Evolutionary conservation across 129 eudicot species (phyloP).

Genomic region (Kitagawia praeruptora): DNA sequence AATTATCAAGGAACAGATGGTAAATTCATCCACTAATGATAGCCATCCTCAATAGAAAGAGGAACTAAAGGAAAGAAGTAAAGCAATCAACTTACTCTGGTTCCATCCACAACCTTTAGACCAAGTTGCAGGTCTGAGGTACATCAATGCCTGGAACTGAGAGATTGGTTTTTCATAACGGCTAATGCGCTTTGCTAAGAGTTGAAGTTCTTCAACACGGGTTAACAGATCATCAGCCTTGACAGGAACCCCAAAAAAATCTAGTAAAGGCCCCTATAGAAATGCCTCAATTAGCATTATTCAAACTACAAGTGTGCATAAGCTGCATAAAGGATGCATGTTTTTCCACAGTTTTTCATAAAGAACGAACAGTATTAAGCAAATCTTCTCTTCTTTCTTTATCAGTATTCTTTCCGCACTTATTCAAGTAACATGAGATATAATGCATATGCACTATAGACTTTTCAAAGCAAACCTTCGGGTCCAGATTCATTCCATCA

Average conservation of each 20-base stretch:
- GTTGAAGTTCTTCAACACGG: conserved; percentile 94
- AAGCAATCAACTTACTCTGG: conserved; percentile 52
- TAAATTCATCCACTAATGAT: background rate
- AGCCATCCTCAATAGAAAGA: background rate
- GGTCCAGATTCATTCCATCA: conserved; percentile 48
- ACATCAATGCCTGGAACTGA: conserved; percentile 82
- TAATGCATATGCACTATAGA: background rate
- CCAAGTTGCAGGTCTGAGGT: conserved; percentile 97
- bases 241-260: conserved; percentile 91
- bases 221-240: conserved; percentile 83
- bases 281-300: background rate
- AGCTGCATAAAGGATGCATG: background rate
- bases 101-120: conserved; percentile 99
- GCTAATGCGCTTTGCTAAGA: conserved; percentile 76
- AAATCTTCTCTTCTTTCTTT: background rate
- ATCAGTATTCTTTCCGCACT: background rate
- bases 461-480: conserved; percentile 43
- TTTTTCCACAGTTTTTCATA: no score
- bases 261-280: conserved; percentile 74
- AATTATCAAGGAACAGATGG: background rate
- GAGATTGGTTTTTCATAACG: conserved; percentile 73
- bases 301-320: conserved; percentile 13
- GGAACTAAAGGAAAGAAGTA: conserved; percentile 1
- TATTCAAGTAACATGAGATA: background rate
- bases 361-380: no score